Base-by-base conservation (phyloP, 805 yeast species). In the Starmerella kuoi region DNA sequence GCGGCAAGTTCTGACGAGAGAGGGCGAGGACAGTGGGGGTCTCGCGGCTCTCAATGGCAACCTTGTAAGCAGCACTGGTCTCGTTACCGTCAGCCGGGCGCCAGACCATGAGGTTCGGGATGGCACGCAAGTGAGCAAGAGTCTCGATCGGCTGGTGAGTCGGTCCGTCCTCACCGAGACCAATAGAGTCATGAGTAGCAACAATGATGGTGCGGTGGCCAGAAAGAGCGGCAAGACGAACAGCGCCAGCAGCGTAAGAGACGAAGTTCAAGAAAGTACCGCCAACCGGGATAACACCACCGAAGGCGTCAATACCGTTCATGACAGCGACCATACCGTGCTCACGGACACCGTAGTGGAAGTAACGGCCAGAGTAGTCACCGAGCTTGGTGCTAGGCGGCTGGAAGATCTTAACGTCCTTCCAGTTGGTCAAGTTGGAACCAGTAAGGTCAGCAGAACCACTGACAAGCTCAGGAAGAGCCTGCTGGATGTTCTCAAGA, bases 391-490 rank as follows among this genome's bases (percentile, higher is more conserved):
- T 67, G 43, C 75, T 59, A 42, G 85, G 83, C 42, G 91, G 83
- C 74, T 91, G 95, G 87, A 87, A 88, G 66, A 87, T 95, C 53
- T 74, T 74, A 48, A 93, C 84, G 50, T 68, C 78, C 57, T 73
- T 63, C 72, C 88, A 76, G 73, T 91, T 77, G 60, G 97, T 87
- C 70, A 85, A 74, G 76, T 88, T 91, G 44, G 97, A 88, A 54
- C 94, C 93, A 45, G 97, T 88, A 69, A 88, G 76, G 68, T 88
- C 98, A 46, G 98, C 98, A 53, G 97, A 87, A 60, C 98, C 98
- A 69, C 96, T 96, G 60, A 88, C 68, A 51, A 88, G 68, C 72
- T 86, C 95, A 42, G 97, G 97, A 41, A 88, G 53, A 35, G 55
- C 73, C 22, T 70, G 72, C 56, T 72, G 70, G 55, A 88, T 64